These are phyloP conservation scores for Periglandula ipomoeae DNA, from an alignment of 2,329 filamentous ascomycete genomes.

Conservation along the genomic window DNA sequence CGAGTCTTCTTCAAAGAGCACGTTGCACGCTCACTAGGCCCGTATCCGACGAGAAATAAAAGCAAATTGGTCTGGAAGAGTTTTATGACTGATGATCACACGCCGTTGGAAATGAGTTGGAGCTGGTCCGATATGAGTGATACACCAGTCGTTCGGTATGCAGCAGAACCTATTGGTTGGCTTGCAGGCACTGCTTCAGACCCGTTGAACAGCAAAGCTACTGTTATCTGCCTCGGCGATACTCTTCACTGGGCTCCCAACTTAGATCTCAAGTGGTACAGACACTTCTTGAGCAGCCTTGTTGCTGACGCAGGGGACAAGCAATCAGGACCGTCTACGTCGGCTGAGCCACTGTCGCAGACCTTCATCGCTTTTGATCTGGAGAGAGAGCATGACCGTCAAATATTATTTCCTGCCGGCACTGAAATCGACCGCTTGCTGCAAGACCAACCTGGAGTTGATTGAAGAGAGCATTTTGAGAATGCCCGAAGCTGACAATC, in stretches of 20 bases:
- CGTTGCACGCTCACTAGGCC: neutral
- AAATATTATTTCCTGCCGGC: neutral
- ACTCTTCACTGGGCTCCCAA: neutral
- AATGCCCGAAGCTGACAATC: neutral
- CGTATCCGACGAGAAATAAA: neutral
- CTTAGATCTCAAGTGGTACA: neutral
- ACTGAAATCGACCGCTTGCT: neutral
- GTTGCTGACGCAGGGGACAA: neutral
- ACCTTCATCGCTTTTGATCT: conserved; percentile 1
- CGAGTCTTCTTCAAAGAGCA: neutral
- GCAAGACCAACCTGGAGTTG: conserved; percentile 1
- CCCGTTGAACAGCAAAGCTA: conserved; percentile 6
- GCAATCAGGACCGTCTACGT: neutral
- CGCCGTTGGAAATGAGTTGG: conserved; percentile 29
- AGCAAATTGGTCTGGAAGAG: conserved; percentile 20
- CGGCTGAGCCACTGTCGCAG: neutral
- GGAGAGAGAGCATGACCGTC: neutral
- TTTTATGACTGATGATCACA: conserved; percentile 31
- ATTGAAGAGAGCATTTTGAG: neutral
- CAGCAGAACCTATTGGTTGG: conserved; percentile 22
- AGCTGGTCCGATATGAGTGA: conserved; percentile 16
- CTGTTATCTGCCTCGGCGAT: neutral
- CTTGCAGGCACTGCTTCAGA: conserved; percentile 19
- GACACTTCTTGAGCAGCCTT: neutral
- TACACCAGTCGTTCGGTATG: conserved; percentile 21